A percentile compares a stretch with the other conserved stretches of the same genome.
Conservation (phyloP, 2,329 filamentous ascomycete species). For the Sporothrix curviconia region DNA sequence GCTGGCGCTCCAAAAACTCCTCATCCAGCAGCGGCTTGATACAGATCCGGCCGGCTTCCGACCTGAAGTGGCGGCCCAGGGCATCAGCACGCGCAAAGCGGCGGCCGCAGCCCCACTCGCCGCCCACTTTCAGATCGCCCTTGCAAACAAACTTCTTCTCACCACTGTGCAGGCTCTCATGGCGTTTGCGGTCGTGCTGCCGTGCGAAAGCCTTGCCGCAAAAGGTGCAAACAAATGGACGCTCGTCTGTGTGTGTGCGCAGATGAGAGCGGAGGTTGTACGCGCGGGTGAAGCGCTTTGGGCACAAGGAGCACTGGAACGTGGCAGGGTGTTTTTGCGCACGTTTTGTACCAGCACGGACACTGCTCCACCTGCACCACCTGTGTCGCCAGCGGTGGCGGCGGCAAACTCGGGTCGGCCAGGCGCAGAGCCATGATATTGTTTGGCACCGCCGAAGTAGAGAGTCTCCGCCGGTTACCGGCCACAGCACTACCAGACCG, state of each 20-base stretch:
- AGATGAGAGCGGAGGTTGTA: constrained; percentile 95
- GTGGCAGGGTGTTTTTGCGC: constrained; percentile 96
- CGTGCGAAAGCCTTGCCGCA: constrained; percentile 96
- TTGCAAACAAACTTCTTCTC: constrained; percentile 99
- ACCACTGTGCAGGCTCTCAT: constrained; percentile 90
- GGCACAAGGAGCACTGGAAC: constrained; percentile 88
- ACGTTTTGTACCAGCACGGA: constrained; percentile 63
- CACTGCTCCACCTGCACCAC: constrained; percentile 45
- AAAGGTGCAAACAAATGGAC: constrained; percentile 93
- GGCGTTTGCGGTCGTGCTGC: constrained; percentile 93
- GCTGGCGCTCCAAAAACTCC: constrained; percentile 77
- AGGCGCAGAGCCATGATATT: constrained; percentile 77
- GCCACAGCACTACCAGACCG: constrained; percentile 43
- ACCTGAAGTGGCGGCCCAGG: constrained; percentile 87
- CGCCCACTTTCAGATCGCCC: constrained; percentile 75
- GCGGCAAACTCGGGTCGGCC: constrained; percentile 77
- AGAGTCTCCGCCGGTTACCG: constrained; percentile 50
- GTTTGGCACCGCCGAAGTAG: constrained; percentile 56
- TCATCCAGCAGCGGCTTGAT: constrained; percentile 97
- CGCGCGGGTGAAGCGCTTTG: constrained; percentile 90
- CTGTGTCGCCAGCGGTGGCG: constrained; percentile 51
- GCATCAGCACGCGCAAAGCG: constrained; percentile 94
- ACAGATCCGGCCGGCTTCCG: constrained; percentile 89
- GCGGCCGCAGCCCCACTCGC: constrained; percentile 86
- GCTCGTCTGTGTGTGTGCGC: constrained; percentile 92